A percentile compares a stretch with the other conserved stretches of the same genome.
Evolutionary conservation across 2,329 filamentous ascomycete genomes (phyloP).

Genomic region (Claviceps citrina): DNA sequence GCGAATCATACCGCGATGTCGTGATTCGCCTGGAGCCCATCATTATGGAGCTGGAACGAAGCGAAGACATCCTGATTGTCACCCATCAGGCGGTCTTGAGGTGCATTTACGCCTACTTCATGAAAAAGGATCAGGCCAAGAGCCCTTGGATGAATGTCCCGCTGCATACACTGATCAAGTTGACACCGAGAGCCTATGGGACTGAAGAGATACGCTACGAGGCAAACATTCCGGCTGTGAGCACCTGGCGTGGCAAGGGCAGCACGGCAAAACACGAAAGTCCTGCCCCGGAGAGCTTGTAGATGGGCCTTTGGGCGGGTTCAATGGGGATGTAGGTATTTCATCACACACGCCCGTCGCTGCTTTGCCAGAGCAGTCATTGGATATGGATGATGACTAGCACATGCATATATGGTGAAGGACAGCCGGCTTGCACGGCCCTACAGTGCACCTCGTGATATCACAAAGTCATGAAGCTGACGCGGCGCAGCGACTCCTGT

Average conservation of each 20-base stretch:
- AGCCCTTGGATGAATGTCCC: constrained; percentile 98
- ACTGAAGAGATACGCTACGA: constrained; percentile 79
- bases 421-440: background rate
- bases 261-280: constrained; percentile 79
- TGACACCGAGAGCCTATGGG: constrained; percentile 86
- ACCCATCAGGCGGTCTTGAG: constrained; percentile 93
- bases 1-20: constrained; percentile 89
- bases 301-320: too few relatives aligned
- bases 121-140: constrained; percentile 85
- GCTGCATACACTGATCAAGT: constrained; percentile 87
- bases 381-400: background rate
- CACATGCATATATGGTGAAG: background rate
- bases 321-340: too few relatives aligned
- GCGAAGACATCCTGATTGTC: constrained; percentile 93
- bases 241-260: constrained; percentile 90
- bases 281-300: constrained; percentile 26
- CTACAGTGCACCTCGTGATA: background rate
- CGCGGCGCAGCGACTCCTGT: constrained; percentile 1
- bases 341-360: too few relatives aligned
- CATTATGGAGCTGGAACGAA: constrained; percentile 96
- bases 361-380: background rate
- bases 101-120: constrained; percentile 98
- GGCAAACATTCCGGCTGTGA: constrained; percentile 88
- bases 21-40: constrained; percentile 96
- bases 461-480: background rate